Evolutionary conservation across 441 rosid genomes (phyloP), one percentile per base, ranked within the genome.

Genomic region (Theobroma grandiflorum): DNA sequence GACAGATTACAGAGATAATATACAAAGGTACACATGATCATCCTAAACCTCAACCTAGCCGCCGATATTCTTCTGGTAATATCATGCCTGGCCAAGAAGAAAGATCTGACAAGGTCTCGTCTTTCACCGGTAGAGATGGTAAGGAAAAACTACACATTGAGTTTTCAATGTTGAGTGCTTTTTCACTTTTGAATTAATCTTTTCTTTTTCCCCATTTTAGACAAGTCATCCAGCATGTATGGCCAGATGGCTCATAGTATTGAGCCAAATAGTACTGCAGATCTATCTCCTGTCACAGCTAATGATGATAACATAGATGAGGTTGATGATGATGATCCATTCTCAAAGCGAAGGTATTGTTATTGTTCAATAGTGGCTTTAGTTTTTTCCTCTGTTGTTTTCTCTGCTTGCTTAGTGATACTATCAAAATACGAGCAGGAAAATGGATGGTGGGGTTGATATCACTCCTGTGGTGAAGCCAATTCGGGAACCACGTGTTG

Each of bases 21-120:
- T 97, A 97, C 86, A 97, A 97, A 88, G 99, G 99, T 26, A 89
- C 87, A 33, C 99, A 97, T 69, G 98, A 93, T 82, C 99, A 97
- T 88, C 98, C 98, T 73, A 97, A 97, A 86, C 99, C 99, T 80
- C 97, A 90, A 86, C 93, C 95, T 59, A 90, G 88, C 82, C 92
- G 97, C 42, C 90, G 97, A 64, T 89, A 85, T 88, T 83, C 92
- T 59, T 82, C 91, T 75, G 93, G 94, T 79, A 83, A 83, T 82
- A 86, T 85, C 76, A 81, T 90, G 88, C 78, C 94, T 11, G 57
- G 79, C 64, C 98, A 90, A 81, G 99, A 95, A 72, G 98, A 95
- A 78, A 89, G 88, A 76, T 81, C 85, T 62, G 98, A 91, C 77
- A 92, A 86, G 83, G 68, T 67, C 75, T 84, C 88, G 47, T 80